These are phyloP conservation scores for Amylocarpus encephaloides DNA, from an alignment of 2,329 filamentous ascomycete genomes.

Conservation along the genomic window DNA sequence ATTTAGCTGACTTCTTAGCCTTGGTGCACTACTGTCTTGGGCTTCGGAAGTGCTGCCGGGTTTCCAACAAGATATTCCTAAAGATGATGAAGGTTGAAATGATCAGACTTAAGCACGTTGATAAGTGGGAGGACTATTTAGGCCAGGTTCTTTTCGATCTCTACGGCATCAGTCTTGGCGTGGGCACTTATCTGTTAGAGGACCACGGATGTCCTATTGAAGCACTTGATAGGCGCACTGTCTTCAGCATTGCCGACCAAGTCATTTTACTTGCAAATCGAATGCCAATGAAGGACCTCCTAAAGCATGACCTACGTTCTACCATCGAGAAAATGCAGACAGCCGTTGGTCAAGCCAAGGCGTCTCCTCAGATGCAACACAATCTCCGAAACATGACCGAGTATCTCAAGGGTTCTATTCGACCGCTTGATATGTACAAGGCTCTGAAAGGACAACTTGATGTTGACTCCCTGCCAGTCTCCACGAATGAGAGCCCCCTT, in stretches of 20 bases:
- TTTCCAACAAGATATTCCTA: slow-evolving; percentile 79
- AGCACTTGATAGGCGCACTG: slow-evolving; percentile 72
- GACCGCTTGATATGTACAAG: slow-evolving; percentile 71
- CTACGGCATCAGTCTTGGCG: slow-evolving; percentile 71
- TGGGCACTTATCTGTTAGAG: slow-evolving; percentile 57
- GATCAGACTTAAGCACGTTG: slow-evolving; percentile 65
- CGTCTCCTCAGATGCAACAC: slow-evolving; percentile 73
- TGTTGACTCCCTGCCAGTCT: slow-evolving; percentile 64
- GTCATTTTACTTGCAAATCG: slow-evolving; percentile 74
- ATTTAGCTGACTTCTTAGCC: slow-evolving; percentile 72
- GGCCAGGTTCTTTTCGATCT: slow-evolving; percentile 80
- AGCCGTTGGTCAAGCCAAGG: slow-evolving; percentile 72
- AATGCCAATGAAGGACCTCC: slow-evolving; percentile 82
- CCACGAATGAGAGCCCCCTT: slow-evolving; percentile 61
- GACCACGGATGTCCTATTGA: slow-evolving; percentile 78
- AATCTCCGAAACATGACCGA: slow-evolving; percentile 79
- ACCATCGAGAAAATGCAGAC: slow-evolving; percentile 93
- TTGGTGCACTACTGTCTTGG: slow-evolving; percentile 80
- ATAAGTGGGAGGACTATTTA: slow-evolving; percentile 81
- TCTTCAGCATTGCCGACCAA: slow-evolving; percentile 75
- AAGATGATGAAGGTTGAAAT: slow-evolving; percentile 85
- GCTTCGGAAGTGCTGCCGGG: slow-evolving; percentile 76
- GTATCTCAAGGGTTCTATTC: slow-evolving; percentile 76
- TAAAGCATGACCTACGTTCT: slow-evolving; percentile 83
- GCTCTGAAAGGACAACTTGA: slow-evolving; percentile 74